A percentile compares a stretch with the other conserved stretches of the same genome.
phyloP scores from a whole-genome alignment of 2,329 filamentous ascomycete species.

The Coniella lustricola region DNA sequence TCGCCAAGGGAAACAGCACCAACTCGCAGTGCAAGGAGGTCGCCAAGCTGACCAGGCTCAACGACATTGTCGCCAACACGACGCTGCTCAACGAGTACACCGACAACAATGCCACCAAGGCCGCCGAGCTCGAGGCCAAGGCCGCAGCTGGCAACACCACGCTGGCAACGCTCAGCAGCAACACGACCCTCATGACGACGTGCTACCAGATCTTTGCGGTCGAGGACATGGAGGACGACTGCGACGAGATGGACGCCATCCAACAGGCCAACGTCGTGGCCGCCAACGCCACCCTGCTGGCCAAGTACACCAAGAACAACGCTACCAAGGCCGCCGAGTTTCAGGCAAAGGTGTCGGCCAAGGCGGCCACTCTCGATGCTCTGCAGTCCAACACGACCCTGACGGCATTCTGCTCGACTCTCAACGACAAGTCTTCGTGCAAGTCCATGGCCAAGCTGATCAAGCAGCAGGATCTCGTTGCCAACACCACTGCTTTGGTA shows the following conservation, averaged over 20 bases:
- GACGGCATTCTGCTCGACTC: slow-evolving; percentile 19
- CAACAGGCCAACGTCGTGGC: slow-evolving; percentile 21
- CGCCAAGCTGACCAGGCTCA: slow-evolving; percentile 22
- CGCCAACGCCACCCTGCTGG: slow-evolving; percentile 21
- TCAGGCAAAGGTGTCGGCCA: slow-evolving; percentile 19
- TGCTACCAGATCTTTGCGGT: slow-evolving; percentile 28
- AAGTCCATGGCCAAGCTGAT: slow-evolving; percentile 16
- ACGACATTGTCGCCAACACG: slow-evolving; percentile 29
- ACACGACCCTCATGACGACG: slow-evolving; percentile 28
- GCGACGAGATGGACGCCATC: slow-evolving; percentile 23
- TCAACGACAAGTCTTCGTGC: slow-evolving; percentile 17
- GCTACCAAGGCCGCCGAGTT: slow-evolving; percentile 23
- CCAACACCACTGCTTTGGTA: slow-evolving; percentile 26
- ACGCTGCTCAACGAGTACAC: slow-evolving; percentile 27
- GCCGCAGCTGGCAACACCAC: slow-evolving; percentile 24
- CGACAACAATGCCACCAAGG: slow-evolving; percentile 30
- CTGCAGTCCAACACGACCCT: slow-evolving; percentile 22
- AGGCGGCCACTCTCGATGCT: slow-evolving; percentile 19
- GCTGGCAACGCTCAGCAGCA: slow-evolving; percentile 27
- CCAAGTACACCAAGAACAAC: slow-evolving; percentile 23
- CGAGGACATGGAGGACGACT: slow-evolving; percentile 23
- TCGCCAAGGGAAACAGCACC: slow-evolving; percentile 25
- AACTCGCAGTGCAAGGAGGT: slow-evolving; percentile 28
- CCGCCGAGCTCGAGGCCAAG: slow-evolving; percentile 30
- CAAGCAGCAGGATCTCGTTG: slow-evolving; percentile 19